Conservation (phyloP, 1,284 basidiomycete species). For the Ustilago nuda region DNA sequence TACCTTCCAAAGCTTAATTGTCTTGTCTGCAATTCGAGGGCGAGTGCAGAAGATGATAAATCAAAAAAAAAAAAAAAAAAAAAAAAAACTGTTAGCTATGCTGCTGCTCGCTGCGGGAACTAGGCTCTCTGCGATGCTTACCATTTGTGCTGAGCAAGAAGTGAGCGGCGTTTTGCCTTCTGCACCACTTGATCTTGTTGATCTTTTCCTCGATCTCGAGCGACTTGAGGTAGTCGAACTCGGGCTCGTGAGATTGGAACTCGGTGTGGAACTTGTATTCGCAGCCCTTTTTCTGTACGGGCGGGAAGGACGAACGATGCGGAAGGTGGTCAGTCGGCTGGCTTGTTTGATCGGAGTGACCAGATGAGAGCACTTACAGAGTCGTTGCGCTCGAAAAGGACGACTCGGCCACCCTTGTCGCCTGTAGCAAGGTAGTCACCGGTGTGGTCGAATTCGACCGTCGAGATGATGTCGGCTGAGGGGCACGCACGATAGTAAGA, state of each 20-base stretch:
- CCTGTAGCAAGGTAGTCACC: constrained; percentile 99
- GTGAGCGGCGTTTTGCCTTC: constrained; percentile 95
- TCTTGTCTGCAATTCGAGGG: constrained; percentile 86
- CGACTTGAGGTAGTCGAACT: constrained; percentile 99
- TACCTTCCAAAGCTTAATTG: constrained; percentile 99
- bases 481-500: no score
- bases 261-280: constrained; percentile 99
- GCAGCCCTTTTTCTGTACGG: constrained; percentile 89
- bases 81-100: not conserved
- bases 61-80: no score
- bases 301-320: not conserved
- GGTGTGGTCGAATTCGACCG: constrained; percentile 99
- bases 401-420: constrained; percentile 97
- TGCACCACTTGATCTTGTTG: constrained; percentile 99
- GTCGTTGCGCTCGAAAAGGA: constrained; percentile 98
- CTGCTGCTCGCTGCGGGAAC: not conserved
- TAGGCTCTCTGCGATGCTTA: constrained; percentile 42
- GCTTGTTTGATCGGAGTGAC: not conserved
- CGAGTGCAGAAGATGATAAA: not conserved
- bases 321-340: not conserved
- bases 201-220: constrained; percentile 99
- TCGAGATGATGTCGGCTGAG: constrained; percentile 79
- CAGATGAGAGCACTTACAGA: constrained; percentile 75
- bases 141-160: constrained; percentile 94
- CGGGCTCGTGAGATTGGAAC: constrained; percentile 99